phyloP scores from a whole-genome alignment of 176 grass and related monocot genomes.

The bread wheat (Triticum aestivum) region DNA sequence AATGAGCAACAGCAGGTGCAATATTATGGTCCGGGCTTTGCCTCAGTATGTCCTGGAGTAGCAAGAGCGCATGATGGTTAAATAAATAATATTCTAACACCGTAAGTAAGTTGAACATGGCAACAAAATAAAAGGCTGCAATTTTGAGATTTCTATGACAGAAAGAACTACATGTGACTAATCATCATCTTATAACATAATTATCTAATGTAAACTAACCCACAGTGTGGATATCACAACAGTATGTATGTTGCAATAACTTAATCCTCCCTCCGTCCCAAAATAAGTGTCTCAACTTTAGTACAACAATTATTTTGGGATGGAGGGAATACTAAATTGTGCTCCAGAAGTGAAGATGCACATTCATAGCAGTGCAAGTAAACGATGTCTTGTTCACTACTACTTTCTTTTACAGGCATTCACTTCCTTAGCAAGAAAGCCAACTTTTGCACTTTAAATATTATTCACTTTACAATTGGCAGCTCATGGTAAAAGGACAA shows the following conservation, averaged over 20 bases:
- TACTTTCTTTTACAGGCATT: not conserved
- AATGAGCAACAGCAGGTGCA: conserved; percentile 74
- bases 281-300: no score
- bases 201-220: not conserved
- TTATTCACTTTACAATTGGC: not conserved
- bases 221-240: not conserved
- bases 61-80: conserved; percentile 30
- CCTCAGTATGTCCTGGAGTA: conserved; percentile 77
- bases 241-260: not conserved
- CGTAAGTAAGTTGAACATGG: not conserved
- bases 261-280: not conserved
- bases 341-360: not conserved
- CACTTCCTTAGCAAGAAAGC: not conserved
- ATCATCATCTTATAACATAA: not conserved
- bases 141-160: not conserved
- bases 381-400: not conserved
- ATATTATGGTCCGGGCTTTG: conserved; percentile 81
- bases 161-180: not conserved
- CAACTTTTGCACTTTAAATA: not conserved
- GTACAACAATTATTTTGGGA: no score
- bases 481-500: no score
- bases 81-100: not conserved
- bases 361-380: not conserved
- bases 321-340: not conserved
- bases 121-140: not conserved